These are phyloP conservation scores for Cladosporium colombiae DNA, from an alignment of 2,329 filamentous ascomycete species.

Conservation along the genomic window DNA sequence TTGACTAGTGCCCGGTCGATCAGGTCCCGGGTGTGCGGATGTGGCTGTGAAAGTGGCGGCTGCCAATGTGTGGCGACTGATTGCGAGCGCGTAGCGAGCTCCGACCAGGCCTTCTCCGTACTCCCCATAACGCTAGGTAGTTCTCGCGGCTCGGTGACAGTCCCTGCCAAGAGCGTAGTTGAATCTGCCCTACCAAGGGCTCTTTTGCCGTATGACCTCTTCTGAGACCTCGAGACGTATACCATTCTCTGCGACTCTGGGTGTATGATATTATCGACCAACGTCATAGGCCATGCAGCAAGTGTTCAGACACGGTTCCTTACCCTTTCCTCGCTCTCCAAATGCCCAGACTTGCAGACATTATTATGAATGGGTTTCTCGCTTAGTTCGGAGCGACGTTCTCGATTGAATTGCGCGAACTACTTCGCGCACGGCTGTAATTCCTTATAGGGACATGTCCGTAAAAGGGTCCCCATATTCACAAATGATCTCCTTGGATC, in stretches of 20 bases:
- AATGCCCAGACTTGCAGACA: neutral
- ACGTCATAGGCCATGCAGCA: neutral
- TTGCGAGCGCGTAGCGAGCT: neutral
- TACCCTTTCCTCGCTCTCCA: neutral
- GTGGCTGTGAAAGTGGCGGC: neutral
- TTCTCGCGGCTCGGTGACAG: neutral
- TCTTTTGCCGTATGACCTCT: neutral
- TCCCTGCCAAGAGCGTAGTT: neutral
- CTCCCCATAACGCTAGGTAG: neutral
- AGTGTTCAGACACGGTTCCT: neutral
- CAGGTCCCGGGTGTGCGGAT: neutral
- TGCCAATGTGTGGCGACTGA: neutral
- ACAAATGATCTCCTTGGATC: slow-evolving; percentile 9
- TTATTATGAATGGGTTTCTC: neutral
- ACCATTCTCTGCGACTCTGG: neutral
- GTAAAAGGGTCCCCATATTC: slow-evolving; percentile 6
- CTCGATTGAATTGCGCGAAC: neutral
- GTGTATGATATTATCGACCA: neutral
- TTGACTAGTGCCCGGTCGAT: neutral
- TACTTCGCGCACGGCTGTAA: slow-evolving; percentile 8
- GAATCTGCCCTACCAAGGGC: neutral
- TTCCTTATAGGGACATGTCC: slow-evolving; percentile 11
- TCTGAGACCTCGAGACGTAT: neutral
- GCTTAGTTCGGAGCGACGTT: neutral
- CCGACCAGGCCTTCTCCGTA: neutral